Evolutionary conservation across 257 asterid species (phyloP).

Genomic region (Nicotiana noctiflora): DNA sequence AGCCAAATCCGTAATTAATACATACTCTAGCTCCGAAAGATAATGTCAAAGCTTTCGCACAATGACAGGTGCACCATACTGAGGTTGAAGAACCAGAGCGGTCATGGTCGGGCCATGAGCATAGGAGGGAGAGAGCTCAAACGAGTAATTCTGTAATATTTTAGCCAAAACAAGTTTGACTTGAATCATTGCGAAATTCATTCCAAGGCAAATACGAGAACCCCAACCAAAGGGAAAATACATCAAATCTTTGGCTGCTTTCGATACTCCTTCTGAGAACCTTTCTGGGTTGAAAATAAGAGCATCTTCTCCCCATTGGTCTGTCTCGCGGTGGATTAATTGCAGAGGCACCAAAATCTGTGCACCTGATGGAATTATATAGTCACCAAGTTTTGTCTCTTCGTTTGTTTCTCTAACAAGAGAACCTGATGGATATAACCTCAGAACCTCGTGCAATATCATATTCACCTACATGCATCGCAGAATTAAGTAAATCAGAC

Average conservation of each 20-base stretch:
- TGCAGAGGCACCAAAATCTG: conserved; percentile 3
- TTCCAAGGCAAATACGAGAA: conserved; percentile 8
- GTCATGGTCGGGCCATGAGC: conserved; percentile 5
- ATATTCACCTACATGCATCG: conserved; percentile 2
- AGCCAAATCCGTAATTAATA: too few relatives aligned
- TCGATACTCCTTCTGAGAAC: conserved; percentile 8
- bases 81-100: conserved; percentile 2
- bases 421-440: conserved; percentile 13
- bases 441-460: conserved; percentile 14
- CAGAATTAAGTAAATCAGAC: neutral
- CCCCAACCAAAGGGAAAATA: conserved; percentile 18
- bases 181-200: neutral
- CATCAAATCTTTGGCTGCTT: conserved; percentile 4
- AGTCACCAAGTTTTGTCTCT: conserved; percentile 3
- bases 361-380: conserved; percentile 1
- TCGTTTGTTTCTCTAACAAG: conserved; percentile 1
- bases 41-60: neutral
- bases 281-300: conserved; percentile 13
- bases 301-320: conserved; percentile 15
- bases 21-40: too few relatives aligned
- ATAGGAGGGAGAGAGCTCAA: conserved; percentile 5
- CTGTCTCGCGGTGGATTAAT: conserved; percentile 2
- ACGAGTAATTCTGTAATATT: conserved; percentile 3
- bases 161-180: neutral
- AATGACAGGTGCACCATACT: conserved; percentile 3